phyloP scores from a whole-genome alignment of 1,284 basidiomycete species.

The Rhodotorula sp. region DNA sequence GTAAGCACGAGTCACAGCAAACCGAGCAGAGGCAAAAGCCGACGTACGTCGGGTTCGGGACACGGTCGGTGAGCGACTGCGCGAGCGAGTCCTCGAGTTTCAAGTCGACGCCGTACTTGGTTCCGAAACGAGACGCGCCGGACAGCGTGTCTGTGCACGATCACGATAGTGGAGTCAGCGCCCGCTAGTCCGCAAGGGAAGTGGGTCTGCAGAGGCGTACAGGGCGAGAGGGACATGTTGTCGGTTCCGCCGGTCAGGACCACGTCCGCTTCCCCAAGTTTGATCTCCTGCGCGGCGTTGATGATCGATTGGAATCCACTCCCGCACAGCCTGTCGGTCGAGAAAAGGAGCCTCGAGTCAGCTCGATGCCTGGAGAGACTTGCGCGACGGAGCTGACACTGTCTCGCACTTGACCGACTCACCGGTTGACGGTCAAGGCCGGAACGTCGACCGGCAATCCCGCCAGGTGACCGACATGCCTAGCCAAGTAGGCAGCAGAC shows the following conservation, averaged over 20 bases:
- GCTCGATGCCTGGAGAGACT: background rate
- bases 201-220: constrained; percentile 22
- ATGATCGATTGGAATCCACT: constrained; percentile 94
- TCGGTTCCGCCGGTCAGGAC: constrained; percentile 96
- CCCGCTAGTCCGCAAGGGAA: constrained; percentile 15
- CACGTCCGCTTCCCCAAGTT: constrained; percentile 77
- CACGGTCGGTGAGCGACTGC: constrained; percentile 56
- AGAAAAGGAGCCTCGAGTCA: background rate
- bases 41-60: constrained; percentile 49
- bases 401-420: constrained; percentile 13
- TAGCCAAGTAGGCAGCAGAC: constrained; percentile 89
- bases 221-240: constrained; percentile 92
- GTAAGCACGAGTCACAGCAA: no score
- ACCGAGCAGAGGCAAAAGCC: no score
- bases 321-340: constrained; percentile 78
- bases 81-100: constrained; percentile 59
- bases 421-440: constrained; percentile 58
- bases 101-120: constrained; percentile 55
- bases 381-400: background rate
- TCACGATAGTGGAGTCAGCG: background rate
- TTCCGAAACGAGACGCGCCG: constrained; percentile 51
- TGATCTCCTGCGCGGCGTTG: constrained; percentile 85
- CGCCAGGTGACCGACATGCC: constrained; percentile 85
- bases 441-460: constrained; percentile 60
- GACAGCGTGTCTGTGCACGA: constrained; percentile 47